phyloP scores from a whole-genome alignment of 2,329 filamentous ascomycete genomes.

The Erysiphe neolycopersici region DNA sequence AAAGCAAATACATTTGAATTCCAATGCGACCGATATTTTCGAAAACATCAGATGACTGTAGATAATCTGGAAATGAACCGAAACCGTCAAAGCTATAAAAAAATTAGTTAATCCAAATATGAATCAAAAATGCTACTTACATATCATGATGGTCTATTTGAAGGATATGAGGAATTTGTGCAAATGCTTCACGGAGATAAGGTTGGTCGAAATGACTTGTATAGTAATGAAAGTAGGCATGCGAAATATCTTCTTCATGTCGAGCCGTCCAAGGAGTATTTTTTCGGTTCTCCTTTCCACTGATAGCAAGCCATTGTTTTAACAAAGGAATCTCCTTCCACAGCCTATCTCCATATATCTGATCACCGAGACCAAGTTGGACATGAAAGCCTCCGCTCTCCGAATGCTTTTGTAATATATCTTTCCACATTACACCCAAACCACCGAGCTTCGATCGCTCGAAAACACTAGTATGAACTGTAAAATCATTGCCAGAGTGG shows the following conservation, averaged over 20 bases:
- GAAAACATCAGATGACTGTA: slow-evolving; percentile 94
- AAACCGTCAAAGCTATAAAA: slow-evolving; percentile 71
- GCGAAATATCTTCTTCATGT: slow-evolving; percentile 82
- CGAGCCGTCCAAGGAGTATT: slow-evolving; percentile 77
- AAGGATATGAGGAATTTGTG: slow-evolving; percentile 81
- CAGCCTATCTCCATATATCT: slow-evolving; percentile 82
- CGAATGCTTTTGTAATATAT: slow-evolving; percentile 88
- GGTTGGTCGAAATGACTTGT: slow-evolving; percentile 96
- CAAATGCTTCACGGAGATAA: slow-evolving; percentile 79
- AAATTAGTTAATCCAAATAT: slow-evolving; percentile 2
- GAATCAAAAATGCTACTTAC: slow-evolving; percentile 26
- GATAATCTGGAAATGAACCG: slow-evolving; percentile 89
- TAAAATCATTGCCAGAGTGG: slow-evolving; percentile 91
- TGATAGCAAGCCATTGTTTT: slow-evolving; percentile 85
- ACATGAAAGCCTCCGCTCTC: slow-evolving; percentile 92
- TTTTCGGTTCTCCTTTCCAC: slow-evolving; percentile 78
- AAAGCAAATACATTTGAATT: slow-evolving; percentile 92
- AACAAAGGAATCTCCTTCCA: slow-evolving; percentile 91
- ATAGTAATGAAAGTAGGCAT: slow-evolving; percentile 98
- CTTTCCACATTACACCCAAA: slow-evolving; percentile 94
- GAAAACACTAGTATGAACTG: slow-evolving; percentile 58
- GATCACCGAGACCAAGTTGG: slow-evolving; percentile 73
- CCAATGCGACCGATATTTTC: slow-evolving; percentile 92
- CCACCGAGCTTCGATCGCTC: slow-evolving; percentile 71
- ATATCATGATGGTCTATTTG: slow-evolving; percentile 96